These are phyloP conservation scores for Cladosporium sp. DNA, from an alignment of 2,329 filamentous ascomycete genomes.

Conservation along the genomic window DNA sequence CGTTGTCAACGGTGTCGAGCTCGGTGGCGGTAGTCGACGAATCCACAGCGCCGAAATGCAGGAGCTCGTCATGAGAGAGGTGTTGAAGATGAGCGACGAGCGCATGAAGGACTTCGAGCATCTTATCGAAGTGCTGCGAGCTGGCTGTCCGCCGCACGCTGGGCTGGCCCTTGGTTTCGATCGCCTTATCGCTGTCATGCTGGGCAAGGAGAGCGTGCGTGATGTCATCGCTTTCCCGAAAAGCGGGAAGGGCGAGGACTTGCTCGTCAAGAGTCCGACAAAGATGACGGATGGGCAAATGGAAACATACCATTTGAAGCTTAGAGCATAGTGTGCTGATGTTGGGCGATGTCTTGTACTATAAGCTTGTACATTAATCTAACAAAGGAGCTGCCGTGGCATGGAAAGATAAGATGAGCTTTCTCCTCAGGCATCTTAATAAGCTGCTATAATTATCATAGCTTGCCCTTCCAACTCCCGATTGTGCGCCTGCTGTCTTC, in stretches of 20 bases:
- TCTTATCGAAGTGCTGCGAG: constrained; percentile 70
- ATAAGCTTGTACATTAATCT: too few relatives aligned
- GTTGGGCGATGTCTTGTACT: too few relatives aligned
- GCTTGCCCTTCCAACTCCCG: too few relatives aligned
- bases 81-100: constrained; percentile 68
- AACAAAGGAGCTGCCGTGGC: too few relatives aligned
- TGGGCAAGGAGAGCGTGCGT: constrained; percentile 67
- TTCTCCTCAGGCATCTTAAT: too few relatives aligned
- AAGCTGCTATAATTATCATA: too few relatives aligned
- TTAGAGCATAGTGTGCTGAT: constrained; percentile 12
- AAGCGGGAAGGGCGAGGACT: constrained; percentile 80
- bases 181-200: constrained; percentile 72
- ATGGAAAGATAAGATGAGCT: too few relatives aligned
- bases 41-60: constrained; percentile 83
- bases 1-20: constrained; percentile 88
- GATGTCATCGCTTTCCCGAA: constrained; percentile 98
- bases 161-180: constrained; percentile 93
- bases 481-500: too few relatives aligned
- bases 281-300: constrained; percentile 56
- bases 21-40: constrained; percentile 87
- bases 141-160: constrained; percentile 90
- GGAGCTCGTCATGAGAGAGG: constrained; percentile 74
- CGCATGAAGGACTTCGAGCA: constrained; percentile 79
- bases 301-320: constrained; percentile 52
- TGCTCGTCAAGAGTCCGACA: constrained; percentile 72